Evolutionary conservation across 2,329 filamentous ascomycete species (phyloP).

Genomic region (Triangularia verruculosa): DNA sequence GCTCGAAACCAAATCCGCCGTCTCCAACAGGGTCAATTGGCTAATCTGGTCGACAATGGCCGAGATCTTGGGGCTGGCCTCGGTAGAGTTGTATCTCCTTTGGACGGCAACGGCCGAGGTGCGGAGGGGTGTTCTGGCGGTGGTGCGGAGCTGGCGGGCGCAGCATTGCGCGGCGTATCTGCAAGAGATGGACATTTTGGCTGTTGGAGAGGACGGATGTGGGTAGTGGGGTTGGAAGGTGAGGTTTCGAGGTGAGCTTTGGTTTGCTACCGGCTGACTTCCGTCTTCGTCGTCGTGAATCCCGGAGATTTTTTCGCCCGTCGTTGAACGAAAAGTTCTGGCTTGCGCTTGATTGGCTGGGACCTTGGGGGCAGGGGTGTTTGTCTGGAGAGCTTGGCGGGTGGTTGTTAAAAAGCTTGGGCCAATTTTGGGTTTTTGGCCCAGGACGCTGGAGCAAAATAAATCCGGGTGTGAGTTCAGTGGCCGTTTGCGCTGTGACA

Average conservation of each 20-base stretch:
- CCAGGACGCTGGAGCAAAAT: constrained; percentile 18
- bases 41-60: constrained; percentile 98
- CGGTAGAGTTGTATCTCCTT: constrained; percentile 86
- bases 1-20: constrained; percentile 88
- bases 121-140: constrained; percentile 31
- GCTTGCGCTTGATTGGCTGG: constrained; percentile 2
- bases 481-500: constrained; percentile 4
- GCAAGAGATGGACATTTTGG: constrained; percentile 60
- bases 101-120: constrained; percentile 44
- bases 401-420: neutral
- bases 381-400: constrained; percentile 14
- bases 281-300: constrained; percentile 22
- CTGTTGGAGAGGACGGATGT: neutral
- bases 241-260: no score
- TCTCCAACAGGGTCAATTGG: constrained; percentile 95
- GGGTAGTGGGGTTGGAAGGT: neutral
- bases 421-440: neutral
- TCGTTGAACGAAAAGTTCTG: constrained; percentile 24
- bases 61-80: constrained; percentile 88
- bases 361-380: constrained; percentile 13
- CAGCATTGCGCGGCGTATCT: constrained; percentile 63
- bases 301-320: constrained; percentile 28
- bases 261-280: constrained; percentile 9
- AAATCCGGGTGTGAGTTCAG: constrained; percentile 10
- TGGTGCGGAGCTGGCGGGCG: constrained; percentile 58